A percentile compares a stretch with the other conserved stretches of the same genome.
Conservation (phyloP, 495 filamentous ascomycete genomes). For the Choiromyces venosus region DNA sequence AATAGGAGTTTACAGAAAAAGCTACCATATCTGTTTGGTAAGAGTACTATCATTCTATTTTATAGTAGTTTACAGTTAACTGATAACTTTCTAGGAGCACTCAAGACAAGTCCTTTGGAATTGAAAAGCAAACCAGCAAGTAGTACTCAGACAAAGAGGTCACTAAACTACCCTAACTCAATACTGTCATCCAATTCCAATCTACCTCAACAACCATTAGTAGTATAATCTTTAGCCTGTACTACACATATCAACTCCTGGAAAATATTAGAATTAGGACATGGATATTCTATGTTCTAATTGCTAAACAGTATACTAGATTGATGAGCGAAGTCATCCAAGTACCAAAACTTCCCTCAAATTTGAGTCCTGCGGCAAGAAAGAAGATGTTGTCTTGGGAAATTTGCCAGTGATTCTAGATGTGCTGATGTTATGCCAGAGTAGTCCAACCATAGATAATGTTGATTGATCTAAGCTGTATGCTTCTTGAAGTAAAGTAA, state of each 20-base stretch:
- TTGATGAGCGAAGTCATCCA: background rate
- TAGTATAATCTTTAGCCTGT: background rate
- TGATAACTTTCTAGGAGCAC: background rate
- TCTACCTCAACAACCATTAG: background rate
- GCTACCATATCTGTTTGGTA: background rate
- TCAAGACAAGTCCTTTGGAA: background rate
- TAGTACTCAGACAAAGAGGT: too few relatives aligned
- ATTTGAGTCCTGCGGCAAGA: background rate
- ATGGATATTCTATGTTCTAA: background rate
- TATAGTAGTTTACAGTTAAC: background rate
- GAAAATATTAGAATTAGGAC: background rate
- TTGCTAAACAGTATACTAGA: background rate
- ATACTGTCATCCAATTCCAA: background rate
- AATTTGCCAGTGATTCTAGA: background rate
- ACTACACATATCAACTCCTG: background rate
- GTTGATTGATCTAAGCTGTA: too few relatives aligned
- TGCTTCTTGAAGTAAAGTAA: too few relatives aligned
- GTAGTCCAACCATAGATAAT: too few relatives aligned
- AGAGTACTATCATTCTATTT: background rate
- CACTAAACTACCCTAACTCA: too few relatives aligned
- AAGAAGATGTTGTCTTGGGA: background rate
- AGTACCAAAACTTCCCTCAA: background rate
- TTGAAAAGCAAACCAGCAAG: background rate
- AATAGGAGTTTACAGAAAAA: background rate
- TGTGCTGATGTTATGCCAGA: too few relatives aligned